Evolutionary conservation across 164 flowering plant genomes (phyloP), one percentile per base, ranked within the genome.

Genomic region (Aristolochia californica): DNA sequence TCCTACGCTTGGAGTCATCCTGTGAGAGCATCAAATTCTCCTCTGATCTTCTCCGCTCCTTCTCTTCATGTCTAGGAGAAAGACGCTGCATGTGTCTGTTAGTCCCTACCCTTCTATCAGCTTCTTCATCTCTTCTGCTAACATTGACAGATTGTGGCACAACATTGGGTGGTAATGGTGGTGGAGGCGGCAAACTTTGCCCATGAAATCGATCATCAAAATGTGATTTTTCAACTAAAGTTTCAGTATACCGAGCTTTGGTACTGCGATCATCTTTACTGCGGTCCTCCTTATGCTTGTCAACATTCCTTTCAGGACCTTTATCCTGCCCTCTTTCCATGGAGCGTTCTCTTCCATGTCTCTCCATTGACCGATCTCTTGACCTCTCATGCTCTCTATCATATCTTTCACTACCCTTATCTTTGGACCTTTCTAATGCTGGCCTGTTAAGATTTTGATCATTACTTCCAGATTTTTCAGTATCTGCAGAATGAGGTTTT

Each of bases 31-130:
- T 63, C 14, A 72, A 62, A 66, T 72, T 82, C 61, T 90, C 99
- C 75, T 93, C 99, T 16, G 99, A 90, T 23, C 91, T 82, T 60
- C 91, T 78, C 16, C 89, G 73, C 53, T 94, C 97, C 62, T 85
- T 94, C 53, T 90, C 99, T 22, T 87, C 99, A 72, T 84, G 97
- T 63, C 91, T 83, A n/a, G 97, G 99, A 63, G 96, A 87, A 55
- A 90, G 90, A 64, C 85, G 82, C 60, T 85, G 96, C 49, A 76
- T 10, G 66, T 87, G 97, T 59, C 97, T 78, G 34, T 77, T 70
- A 69, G 65, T 71, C 52, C 82, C 84, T 62, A 74, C 77, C 73
- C 96, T 81, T 75, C 93, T 82, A 61, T 87, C 96, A 59, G 67
- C 65, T 66, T 87, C 99, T 23, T 94, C 99, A 38, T 94, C 96